Conservation (phyloP, 2,329 filamentous ascomycete species). For the Verticillium dahliae region DNA sequence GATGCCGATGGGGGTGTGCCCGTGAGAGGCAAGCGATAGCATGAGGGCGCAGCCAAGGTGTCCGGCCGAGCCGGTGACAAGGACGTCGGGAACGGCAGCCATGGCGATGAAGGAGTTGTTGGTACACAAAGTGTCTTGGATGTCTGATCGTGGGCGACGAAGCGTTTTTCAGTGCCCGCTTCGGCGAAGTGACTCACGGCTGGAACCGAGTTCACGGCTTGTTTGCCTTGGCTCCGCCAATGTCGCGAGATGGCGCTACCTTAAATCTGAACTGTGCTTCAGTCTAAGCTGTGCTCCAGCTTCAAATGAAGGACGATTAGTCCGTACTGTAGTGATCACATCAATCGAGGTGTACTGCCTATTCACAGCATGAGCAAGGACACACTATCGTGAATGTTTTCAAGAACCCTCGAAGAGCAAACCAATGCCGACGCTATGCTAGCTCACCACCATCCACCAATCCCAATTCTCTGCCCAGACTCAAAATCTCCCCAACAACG, state of each 20-base stretch:
- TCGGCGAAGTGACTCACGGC: neutral
- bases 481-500: constrained; percentile 45
- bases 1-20: constrained; percentile 33
- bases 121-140: neutral
- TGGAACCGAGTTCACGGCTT: neutral
- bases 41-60: constrained; percentile 40
- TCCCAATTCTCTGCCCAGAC: constrained; percentile 34
- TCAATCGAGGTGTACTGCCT: no score
- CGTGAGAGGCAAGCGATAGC: constrained; percentile 29
- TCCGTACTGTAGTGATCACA: no score
- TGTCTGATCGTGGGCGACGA: neutral
- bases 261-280: no score
- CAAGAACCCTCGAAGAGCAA: neutral
- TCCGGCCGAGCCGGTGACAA: constrained; percentile 39
- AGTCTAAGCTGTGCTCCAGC: no score
- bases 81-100: constrained; percentile 21
- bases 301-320: neutral
- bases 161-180: neutral
- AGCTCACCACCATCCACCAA: neutral
- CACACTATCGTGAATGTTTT: no score
- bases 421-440: neutral
- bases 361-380: no score
- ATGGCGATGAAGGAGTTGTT: neutral
- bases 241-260: neutral
- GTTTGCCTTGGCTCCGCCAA: neutral